Evolutionary conservation across 1,284 basidiomycete genomes (phyloP).

Genomic region (Boletellus dicymbophilus): DNA sequence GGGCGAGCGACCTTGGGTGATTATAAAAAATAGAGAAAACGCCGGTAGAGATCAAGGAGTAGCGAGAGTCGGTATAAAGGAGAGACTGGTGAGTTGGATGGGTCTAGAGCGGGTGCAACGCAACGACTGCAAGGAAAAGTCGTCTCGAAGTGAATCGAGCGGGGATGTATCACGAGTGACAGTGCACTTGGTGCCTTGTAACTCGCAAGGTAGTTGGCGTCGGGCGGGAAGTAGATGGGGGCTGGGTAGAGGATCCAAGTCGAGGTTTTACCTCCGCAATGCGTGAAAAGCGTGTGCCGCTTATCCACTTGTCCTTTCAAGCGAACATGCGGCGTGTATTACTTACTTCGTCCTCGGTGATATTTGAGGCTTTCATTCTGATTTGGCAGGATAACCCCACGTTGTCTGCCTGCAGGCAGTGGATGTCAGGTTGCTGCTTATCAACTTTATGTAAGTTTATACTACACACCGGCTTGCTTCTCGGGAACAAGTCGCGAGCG

Average conservation of each 20-base stretch:
- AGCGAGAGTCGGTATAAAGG: conserved; percentile 45
- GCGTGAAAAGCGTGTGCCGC: conserved; percentile 51
- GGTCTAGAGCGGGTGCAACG: conserved; percentile 24
- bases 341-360: conserved; percentile 35
- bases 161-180: conserved; percentile 24
- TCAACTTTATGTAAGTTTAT: conserved; percentile 35
- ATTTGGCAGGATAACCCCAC: conserved; percentile 44
- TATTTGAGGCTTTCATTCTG: conserved; percentile 29
- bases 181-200: conserved; percentile 19
- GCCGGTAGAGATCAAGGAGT: conserved; percentile 17
- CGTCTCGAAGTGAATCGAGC: conserved; percentile 57
- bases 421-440: conserved; percentile 26
- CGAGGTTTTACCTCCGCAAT: conserved; percentile 36
- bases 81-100: conserved; percentile 46
- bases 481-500: too few relatives aligned
- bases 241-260: conserved; percentile 28
- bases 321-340: conserved; percentile 36
- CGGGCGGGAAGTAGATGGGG: conserved; percentile 19
- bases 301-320: conserved; percentile 40
- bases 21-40: conserved; percentile 23
- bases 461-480: conserved; percentile 2
- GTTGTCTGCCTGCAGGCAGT: conserved; percentile 73
- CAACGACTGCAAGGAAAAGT: conserved; percentile 29
- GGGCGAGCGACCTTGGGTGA: conserved; percentile 11
- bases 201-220: conserved; percentile 27